Percentiles rank a stretch among this genome's conserved stretches.
These are phyloP conservation scores for Nigrospora osmanthi DNA, from an alignment of 2,329 filamentous ascomycete species.

Conservation along the genomic window DNA sequence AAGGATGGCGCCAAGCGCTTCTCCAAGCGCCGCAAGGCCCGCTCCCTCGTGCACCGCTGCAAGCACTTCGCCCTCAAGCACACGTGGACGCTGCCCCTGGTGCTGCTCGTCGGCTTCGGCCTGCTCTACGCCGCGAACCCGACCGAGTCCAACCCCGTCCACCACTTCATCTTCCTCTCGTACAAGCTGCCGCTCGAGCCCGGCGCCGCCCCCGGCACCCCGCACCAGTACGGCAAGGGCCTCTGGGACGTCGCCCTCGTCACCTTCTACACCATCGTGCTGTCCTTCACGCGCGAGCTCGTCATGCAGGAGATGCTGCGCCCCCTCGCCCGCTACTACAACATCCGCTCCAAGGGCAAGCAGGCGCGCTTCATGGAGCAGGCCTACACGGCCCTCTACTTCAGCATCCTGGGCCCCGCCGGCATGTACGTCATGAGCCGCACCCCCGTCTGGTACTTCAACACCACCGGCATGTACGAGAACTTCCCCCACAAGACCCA, in stretches of 20 bases:
- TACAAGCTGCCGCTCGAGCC: conserved; percentile 60
- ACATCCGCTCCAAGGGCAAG: conserved; percentile 67
- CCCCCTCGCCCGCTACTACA: conserved; percentile 62
- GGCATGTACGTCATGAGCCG: conserved; percentile 86
- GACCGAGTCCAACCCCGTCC: conserved; percentile 67
- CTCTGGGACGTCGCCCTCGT: conserved; percentile 80
- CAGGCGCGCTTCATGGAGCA: conserved; percentile 94
- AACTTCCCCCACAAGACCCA: conserved; percentile 77
- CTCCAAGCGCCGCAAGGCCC: conserved; percentile 48
- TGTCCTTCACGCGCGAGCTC: conserved; percentile 92
- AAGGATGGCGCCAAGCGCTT: conserved; percentile 28
- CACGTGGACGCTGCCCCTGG: conserved; percentile 58
- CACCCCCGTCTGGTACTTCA: conserved; percentile 95
- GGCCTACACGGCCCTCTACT: conserved; percentile 89
- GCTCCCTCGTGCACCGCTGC: conserved; percentile 44
- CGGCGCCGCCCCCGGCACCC: conserved; percentile 29
- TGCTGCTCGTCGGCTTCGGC: conserved; percentile 57
- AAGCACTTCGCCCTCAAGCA: conserved; percentile 46
- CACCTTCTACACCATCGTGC: conserved; percentile 77
- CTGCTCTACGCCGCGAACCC: conserved; percentile 69
- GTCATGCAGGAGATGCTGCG: conserved; percentile 86
- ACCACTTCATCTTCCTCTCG: conserved; percentile 81
- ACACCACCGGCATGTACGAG: conserved; percentile 85
- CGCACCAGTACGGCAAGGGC: conserved; percentile 81
- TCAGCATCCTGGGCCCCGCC: conserved; percentile 70